phyloP scores from a whole-genome alignment of 2,329 filamentous ascomycete species.

The Diaporthe capsici region DNA sequence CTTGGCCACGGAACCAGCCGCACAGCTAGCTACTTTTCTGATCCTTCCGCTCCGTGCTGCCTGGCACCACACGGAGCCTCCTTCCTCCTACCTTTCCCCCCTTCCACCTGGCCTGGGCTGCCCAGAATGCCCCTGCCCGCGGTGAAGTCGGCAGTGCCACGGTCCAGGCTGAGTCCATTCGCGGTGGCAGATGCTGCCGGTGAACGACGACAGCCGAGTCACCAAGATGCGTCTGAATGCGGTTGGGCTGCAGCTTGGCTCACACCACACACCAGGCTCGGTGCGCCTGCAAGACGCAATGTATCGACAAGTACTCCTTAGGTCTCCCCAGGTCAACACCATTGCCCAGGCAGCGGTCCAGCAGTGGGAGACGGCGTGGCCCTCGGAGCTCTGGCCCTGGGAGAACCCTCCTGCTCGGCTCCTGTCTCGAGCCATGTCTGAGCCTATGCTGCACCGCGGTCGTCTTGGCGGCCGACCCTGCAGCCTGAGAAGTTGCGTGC shows the following conservation, averaged over 20 bases:
- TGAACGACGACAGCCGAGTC: not conserved
- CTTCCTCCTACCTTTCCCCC: not conserved
- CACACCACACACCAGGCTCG: not conserved
- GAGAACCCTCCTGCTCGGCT: not conserved
- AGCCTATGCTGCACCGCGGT: not conserved
- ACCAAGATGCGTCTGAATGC: not conserved
- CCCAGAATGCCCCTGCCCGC: not conserved
- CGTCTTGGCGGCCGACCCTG: conserved; percentile 22
- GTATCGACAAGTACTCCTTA: conserved; percentile 3
- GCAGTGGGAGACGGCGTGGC: not conserved
- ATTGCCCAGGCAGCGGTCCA: not conserved
- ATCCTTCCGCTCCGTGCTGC: conserved; percentile 1
- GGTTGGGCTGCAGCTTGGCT: conserved; percentile 1
- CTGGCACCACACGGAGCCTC: not conserved
- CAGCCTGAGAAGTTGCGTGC: conserved; percentile 8
- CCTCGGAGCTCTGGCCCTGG: not conserved
- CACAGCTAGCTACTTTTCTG: not conserved
- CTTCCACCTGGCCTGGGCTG: not conserved
- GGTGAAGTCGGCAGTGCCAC: not conserved
- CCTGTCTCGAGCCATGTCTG: not conserved
- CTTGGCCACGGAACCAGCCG: conserved; percentile 22
- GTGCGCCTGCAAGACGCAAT: not conserved
- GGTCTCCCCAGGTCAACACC: not conserved
- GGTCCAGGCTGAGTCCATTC: not conserved
- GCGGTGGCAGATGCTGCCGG: not conserved